These are phyloP conservation scores for Arabis hirsuta DNA, from an alignment of 345 rosid genomes.

Conservation along the genomic window DNA sequence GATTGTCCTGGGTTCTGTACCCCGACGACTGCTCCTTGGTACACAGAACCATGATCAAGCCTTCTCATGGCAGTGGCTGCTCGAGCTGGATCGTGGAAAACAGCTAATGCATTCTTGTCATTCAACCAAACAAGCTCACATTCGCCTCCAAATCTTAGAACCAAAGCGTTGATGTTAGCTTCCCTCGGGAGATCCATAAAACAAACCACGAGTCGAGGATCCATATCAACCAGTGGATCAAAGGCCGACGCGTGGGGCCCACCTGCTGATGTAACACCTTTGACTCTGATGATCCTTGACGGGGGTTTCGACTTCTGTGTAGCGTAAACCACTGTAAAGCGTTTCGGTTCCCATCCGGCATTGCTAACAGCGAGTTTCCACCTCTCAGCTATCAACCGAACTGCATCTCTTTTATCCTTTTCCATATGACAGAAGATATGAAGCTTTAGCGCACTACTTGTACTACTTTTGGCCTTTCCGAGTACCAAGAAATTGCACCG, in stretches of 20 bases:
- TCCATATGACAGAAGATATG: slow-evolving; percentile 84
- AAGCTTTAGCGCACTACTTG: slow-evolving; percentile 56
- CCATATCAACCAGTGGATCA: slow-evolving; percentile 81
- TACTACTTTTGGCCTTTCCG: slow-evolving; percentile 60
- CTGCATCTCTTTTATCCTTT: slow-evolving; percentile 80
- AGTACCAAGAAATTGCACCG: slow-evolving; percentile 84
- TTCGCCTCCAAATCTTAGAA: slow-evolving; percentile 87
- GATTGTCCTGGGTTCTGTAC: slow-evolving; percentile 49
- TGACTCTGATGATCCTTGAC: slow-evolving; percentile 63
- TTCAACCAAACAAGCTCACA: slow-evolving; percentile 84
- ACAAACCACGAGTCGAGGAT: slow-evolving; percentile 78
- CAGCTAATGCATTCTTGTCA: slow-evolving; percentile 85
- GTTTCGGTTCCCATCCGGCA: slow-evolving; percentile 88
- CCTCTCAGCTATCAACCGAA: slow-evolving; percentile 81
- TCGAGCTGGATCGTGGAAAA: slow-evolving; percentile 79
- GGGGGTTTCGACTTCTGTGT: slow-evolving; percentile 77
- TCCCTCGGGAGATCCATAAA: slow-evolving; percentile 86
- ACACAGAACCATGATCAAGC: slow-evolving; percentile 76
- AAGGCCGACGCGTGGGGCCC: slow-evolving; percentile 54
- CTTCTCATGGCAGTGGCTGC: slow-evolving; percentile 96
- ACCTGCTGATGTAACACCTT: slow-evolving; percentile 50
- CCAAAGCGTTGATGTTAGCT: slow-evolving; percentile 72
- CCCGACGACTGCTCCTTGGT: slow-evolving; percentile 61
- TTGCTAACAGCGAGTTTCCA: slow-evolving; percentile 75
- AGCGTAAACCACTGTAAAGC: slow-evolving; percentile 68